Conservation (phyloP, 768 basidiomycete species). For the Kwoniella europaea region DNA sequence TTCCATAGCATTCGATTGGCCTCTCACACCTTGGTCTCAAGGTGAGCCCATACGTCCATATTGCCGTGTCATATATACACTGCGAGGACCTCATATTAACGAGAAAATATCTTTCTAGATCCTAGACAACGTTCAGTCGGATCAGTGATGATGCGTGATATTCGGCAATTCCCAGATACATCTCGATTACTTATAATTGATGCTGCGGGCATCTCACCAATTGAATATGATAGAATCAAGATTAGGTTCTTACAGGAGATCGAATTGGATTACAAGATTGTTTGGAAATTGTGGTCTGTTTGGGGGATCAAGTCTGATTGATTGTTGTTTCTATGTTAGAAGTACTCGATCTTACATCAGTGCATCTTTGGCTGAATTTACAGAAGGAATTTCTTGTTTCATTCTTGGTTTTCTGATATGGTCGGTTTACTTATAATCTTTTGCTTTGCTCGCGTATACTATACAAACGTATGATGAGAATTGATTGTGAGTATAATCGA, state of each 20-base stretch:
- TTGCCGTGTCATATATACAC: background rate
- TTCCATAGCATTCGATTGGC: background rate
- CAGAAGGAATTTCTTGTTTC: no score
- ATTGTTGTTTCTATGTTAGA: background rate
- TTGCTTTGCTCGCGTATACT: no score
- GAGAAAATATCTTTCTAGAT: background rate
- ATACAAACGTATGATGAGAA: no score
- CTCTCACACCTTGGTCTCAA: conserved; percentile 4
- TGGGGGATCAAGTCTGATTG: background rate
- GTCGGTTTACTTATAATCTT: no score
- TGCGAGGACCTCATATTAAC: background rate
- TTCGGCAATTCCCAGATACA: conserved; percentile 3
- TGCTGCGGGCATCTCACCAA: background rate
- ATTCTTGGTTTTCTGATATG: no score
- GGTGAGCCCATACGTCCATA: background rate
- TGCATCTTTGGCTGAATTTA: no score
- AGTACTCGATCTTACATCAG: no score
- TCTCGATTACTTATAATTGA: conserved; percentile 6
- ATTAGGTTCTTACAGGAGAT: background rate
- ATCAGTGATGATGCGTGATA: conserved; percentile 4
- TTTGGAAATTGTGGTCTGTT: background rate
- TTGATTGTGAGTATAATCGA: no score
- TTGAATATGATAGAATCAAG: conserved; percentile 5
- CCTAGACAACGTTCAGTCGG: conserved; percentile 4
- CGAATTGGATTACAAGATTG: background rate